phyloP scores from a whole-genome alignment of 1,139 yeast genomes.

The Hyphopichia pseudoburtonii region DNA sequence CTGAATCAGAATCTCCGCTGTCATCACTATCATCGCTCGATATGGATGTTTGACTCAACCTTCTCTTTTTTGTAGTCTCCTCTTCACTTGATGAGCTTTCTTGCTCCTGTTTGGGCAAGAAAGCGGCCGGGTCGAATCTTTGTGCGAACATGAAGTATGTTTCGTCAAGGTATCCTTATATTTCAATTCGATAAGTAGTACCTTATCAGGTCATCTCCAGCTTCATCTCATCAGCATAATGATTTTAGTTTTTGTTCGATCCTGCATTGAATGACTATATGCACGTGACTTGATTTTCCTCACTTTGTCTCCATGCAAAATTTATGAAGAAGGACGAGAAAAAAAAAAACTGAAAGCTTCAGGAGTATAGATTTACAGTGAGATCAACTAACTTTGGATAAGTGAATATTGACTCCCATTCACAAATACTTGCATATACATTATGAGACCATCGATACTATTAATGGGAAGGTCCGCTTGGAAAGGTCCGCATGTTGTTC shows the following conservation, averaged over 20 bases:
- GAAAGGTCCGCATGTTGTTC: constrained; percentile 95
- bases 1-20: constrained; percentile 3
- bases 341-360: background rate
- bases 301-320: no score
- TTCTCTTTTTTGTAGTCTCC: constrained; percentile 16
- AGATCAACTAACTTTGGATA: no score
- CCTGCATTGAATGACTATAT: no score
- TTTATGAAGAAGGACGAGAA: no score
- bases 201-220: background rate
- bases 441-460: constrained; percentile 64
- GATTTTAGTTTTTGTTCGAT: no score
- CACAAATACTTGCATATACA: no score
- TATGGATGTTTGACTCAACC: constrained; percentile 12
- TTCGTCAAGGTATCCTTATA: no score
- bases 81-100: constrained; percentile 8
- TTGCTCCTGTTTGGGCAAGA: constrained; percentile 6
- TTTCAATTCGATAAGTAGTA: no score
- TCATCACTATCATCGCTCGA: constrained; percentile 6
- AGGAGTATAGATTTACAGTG: background rate
- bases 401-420: no score
- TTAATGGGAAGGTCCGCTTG: constrained; percentile 71
- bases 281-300: background rate
- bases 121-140: constrained; percentile 55
- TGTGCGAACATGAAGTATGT: constrained; percentile 68
- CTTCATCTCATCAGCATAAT: background rate